Conservation (phyloP, 1,284 basidiomycete genomes). For the Austropuccinia psidii region DNA sequence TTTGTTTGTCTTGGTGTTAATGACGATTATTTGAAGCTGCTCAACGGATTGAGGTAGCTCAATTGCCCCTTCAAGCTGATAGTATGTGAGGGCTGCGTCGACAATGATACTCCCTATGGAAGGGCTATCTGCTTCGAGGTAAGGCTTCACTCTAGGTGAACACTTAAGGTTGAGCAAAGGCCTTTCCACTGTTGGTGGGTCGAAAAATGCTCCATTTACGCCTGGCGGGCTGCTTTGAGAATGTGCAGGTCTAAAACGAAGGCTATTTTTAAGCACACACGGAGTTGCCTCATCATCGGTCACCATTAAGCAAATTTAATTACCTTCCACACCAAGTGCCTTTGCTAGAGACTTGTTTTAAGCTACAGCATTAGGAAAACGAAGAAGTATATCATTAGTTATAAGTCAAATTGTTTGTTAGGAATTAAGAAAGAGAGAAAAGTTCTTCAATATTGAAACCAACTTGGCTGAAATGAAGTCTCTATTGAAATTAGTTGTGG, state of each 20-base stretch:
- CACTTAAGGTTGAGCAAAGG: slow-evolving; percentile 15
- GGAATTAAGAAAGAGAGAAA: too few species aligned
- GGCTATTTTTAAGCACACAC: not conserved
- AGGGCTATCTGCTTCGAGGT: not conserved
- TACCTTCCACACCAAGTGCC: slow-evolving; percentile 22
- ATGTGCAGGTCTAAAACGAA: not conserved
- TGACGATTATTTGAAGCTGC: slow-evolving; percentile 16
- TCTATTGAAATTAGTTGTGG: too few species aligned
- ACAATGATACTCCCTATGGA: not conserved
- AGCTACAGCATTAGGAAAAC: too few species aligned
- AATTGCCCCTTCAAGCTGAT: not conserved
- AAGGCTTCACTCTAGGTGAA: slow-evolving; percentile 18
- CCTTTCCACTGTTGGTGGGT: not conserved
- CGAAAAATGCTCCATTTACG: not conserved
- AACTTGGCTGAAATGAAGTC: too few species aligned
- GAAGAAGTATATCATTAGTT: too few species aligned
- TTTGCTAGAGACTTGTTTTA: not conserved
- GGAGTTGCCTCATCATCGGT: not conserved
- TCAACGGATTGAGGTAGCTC: not conserved
- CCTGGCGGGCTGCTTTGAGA: not conserved
- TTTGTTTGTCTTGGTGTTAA: slow-evolving; percentile 30
- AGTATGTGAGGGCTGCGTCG: slow-evolving; percentile 23
- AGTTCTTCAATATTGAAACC: too few species aligned
- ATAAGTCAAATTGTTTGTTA: too few species aligned
- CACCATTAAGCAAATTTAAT: not conserved